Conservation (phyloP, 371 early-diverging fungal species). For the Mortierella sp. region DNA sequence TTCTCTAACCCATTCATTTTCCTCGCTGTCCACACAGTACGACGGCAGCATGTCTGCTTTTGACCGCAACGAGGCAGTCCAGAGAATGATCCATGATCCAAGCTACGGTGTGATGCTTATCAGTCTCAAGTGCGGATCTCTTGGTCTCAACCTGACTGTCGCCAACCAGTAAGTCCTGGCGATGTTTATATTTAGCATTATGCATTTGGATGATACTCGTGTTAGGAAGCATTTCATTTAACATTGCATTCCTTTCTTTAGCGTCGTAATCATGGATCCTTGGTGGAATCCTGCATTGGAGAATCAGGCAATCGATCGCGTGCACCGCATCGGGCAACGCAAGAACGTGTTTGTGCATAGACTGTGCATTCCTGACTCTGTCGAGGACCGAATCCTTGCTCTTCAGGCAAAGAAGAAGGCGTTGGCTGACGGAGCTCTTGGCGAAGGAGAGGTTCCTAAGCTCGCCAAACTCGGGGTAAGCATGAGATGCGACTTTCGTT, state of each 20-base stretch:
- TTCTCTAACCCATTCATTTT: neutral
- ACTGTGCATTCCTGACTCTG: constrained; percentile 59
- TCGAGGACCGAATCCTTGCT: constrained; percentile 64
- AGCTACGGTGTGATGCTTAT: constrained; percentile 70
- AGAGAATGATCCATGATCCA: constrained; percentile 65
- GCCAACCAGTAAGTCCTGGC: constrained; percentile 66
- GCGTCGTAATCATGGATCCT: constrained; percentile 81
- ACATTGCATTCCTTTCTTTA: constrained; percentile 13
- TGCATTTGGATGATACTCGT: too few species aligned
- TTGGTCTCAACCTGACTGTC: constrained; percentile 86
- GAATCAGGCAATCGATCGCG: constrained; percentile 80
- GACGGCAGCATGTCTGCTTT: constrained; percentile 65
- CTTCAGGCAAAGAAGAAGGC: constrained; percentile 58
- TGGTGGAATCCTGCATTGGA: constrained; percentile 94
- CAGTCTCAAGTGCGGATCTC: constrained; percentile 77
- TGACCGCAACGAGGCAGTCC: constrained; percentile 60
- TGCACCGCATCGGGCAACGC: constrained; percentile 79
- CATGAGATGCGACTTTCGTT: neutral
- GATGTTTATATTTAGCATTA: neutral
- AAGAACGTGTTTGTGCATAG: constrained; percentile 62
- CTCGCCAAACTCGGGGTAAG: constrained; percentile 50
- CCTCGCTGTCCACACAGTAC: constrained; percentile 22
- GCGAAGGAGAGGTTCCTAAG: constrained; percentile 49
- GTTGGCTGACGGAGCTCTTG: constrained; percentile 48
- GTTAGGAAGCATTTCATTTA: neutral